Percentiles rank a stretch among this genome's conserved stretches.
Conservation (phyloP, 164 flowering plant species). For the Vitis cinerea region DNA sequence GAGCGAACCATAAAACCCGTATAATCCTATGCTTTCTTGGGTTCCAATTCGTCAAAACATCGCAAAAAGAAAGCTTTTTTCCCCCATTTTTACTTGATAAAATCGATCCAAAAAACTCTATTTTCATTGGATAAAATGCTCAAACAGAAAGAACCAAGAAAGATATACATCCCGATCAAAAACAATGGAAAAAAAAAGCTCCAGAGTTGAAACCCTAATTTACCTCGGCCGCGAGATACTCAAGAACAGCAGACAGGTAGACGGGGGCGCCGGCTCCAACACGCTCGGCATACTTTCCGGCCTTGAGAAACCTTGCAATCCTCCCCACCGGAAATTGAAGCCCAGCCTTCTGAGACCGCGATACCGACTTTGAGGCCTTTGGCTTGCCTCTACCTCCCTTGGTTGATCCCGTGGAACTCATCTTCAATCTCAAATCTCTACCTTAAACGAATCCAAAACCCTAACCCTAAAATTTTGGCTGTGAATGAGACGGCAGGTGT, state of each 20-base stretch:
- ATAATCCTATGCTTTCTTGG: too few species aligned
- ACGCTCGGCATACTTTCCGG: conserved; percentile 64
- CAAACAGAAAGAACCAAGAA: too few species aligned
- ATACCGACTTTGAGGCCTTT: conserved; percentile 46
- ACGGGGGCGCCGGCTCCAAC: conserved; percentile 64
- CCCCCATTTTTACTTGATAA: too few species aligned
- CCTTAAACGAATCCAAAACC: not conserved
- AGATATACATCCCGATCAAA: too few species aligned
- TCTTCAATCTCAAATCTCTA: not conserved
- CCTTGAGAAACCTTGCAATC: conserved; percentile 55
- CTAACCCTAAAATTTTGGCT: conserved; percentile 15
- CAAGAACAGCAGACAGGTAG: conserved; percentile 62
- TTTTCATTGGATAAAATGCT: too few species aligned
- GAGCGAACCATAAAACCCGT: not conserved
- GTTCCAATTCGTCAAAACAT: too few species aligned
- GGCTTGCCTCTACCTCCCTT: conserved; percentile 57
- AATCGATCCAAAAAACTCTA: too few species aligned
- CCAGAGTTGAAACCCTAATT: not conserved
- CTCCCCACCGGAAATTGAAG: conserved; percentile 61
- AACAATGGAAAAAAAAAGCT: not conserved
- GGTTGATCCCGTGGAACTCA: conserved; percentile 32
- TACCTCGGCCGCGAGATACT: conserved; percentile 63
- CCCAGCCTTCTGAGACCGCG: conserved; percentile 54
- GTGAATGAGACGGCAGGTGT: not conserved
- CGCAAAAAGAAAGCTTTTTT: too few species aligned